A percentile compares a stretch with the other conserved stretches of the same genome.
These are phyloP conservation scores for Dissophora globulifera DNA, from an alignment of 192 early-diverging fungal genomes.

Conservation along the genomic window DNA sequence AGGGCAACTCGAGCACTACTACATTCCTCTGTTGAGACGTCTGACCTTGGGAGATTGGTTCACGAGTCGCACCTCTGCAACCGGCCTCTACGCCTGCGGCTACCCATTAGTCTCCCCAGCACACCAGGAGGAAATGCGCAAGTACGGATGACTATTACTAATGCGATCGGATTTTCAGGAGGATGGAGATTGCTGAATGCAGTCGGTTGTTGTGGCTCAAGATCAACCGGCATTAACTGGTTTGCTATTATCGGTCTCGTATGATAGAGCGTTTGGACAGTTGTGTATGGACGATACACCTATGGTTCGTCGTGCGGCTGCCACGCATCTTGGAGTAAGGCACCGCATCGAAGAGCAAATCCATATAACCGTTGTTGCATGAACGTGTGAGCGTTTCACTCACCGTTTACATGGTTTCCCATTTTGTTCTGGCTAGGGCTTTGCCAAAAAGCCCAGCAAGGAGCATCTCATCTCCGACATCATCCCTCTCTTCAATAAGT, in stretches of 20 bases:
- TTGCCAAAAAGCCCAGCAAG: conserved; percentile 75
- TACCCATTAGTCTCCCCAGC: conserved; percentile 78
- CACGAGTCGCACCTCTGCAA: conserved; percentile 93
- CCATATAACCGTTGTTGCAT: too few species aligned
- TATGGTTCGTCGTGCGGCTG: conserved; percentile 97
- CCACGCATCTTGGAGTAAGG: conserved; percentile 81
- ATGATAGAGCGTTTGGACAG: conserved; percentile 74
- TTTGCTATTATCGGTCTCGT: too few species aligned
- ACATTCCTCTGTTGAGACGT: conserved; percentile 92
- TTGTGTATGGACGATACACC: conserved; percentile 95
- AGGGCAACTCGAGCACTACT: conserved; percentile 87
- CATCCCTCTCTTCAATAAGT: conserved; percentile 86
- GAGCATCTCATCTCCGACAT: conserved; percentile 87
- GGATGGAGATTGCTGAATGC: background rate
- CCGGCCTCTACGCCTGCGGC: conserved; percentile 89
- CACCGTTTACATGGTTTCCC: too few species aligned
- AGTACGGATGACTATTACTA: conserved; percentile 46
- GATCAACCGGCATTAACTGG: too few species aligned
- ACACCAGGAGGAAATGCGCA: conserved; percentile 88
- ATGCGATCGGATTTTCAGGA: background rate
- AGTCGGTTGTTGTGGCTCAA: too few species aligned
- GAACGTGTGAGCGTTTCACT: too few species aligned
- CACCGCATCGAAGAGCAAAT: too few species aligned
- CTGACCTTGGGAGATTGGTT: conserved; percentile 98
- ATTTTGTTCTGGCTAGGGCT: conserved; percentile 58